Conservation (phyloP, 208 protist species). For the Trichomonas vaginalis region DNA sequence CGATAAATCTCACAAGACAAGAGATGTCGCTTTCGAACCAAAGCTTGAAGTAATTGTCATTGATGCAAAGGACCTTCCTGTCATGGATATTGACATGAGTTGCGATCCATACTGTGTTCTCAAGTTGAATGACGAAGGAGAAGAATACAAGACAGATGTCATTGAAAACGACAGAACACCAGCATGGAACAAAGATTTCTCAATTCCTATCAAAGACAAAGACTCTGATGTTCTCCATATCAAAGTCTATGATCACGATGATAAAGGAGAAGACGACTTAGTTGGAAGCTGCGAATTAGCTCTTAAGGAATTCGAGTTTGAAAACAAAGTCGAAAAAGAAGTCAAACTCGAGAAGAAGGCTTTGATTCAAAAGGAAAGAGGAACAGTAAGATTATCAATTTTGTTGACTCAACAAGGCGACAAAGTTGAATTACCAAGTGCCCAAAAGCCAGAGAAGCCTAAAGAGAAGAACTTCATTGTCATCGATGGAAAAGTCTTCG, state of each 20-base stretch:
- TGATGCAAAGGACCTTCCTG: background rate
- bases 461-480: too few relatives aligned
- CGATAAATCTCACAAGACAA: too few relatives aligned
- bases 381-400: too few relatives aligned
- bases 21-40: too few relatives aligned
- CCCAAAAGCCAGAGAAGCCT: too few relatives aligned
- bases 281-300: background rate
- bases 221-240: background rate
- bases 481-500: too few relatives aligned
- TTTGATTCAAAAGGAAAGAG: too few relatives aligned
- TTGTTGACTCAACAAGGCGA: too few relatives aligned
- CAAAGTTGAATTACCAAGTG: too few relatives aligned
- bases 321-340: too few relatives aligned
- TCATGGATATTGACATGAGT: background rate
- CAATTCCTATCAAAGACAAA: background rate
- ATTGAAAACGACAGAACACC: background rate
- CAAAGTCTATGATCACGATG: background rate
- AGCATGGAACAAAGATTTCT: background rate
- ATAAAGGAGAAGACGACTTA: background rate
- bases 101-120: background rate
- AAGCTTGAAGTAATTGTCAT: background rate
- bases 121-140: background rate
- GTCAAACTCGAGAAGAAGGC: too few relatives aligned
- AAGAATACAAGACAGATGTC: background rate
- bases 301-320: too few relatives aligned